Percentiles rank a stretch among this genome's conserved stretches.
These are phyloP conservation scores for Beauveria sp. DNA, from an alignment of 2,329 filamentous ascomycete species.

Conservation along the genomic window DNA sequence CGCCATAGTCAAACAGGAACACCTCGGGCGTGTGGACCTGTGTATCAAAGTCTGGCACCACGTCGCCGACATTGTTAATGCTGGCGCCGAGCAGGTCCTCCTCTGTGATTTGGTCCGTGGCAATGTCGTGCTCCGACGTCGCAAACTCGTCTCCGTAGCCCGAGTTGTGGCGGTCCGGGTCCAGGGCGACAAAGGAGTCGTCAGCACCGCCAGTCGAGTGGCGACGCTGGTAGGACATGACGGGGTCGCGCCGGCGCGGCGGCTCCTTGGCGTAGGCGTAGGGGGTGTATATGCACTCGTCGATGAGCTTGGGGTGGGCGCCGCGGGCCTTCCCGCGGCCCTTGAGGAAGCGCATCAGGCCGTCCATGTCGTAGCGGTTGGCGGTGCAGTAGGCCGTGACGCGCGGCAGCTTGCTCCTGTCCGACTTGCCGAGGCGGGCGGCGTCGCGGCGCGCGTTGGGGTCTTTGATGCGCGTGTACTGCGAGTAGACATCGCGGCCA, in stretches of 20 bases:
- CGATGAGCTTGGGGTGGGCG: constrained; percentile 83
- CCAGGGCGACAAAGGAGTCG: constrained; percentile 19
- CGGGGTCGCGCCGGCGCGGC: constrained; percentile 24
- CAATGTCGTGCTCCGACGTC: constrained; percentile 19
- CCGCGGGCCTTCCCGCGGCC: constrained; percentile 69
- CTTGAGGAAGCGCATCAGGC: constrained; percentile 84
- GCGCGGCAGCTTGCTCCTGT: constrained; percentile 75
- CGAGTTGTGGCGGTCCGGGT: constrained; percentile 37
- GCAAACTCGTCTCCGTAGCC: constrained; percentile 23
- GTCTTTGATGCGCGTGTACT: constrained; percentile 97
- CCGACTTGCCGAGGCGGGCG: constrained; percentile 85
- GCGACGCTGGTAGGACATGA: constrained; percentile 53
- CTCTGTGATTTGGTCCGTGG: constrained; percentile 19
- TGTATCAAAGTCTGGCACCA: constrained; percentile 65
- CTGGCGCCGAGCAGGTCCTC: constrained; percentile 28
- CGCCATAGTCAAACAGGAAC: constrained; percentile 95
- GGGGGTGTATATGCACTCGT: constrained; percentile 92
- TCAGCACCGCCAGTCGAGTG: constrained; percentile 61
- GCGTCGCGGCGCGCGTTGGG: constrained; percentile 88
- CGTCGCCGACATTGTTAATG: constrained; percentile 29
- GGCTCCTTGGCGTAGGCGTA: constrained; percentile 63
- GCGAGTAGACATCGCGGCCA: constrained; percentile 90
- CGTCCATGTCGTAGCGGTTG: constrained; percentile 83
- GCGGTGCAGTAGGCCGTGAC: constrained; percentile 97
- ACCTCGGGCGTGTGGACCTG: constrained; percentile 87